A percentile compares a stretch with the other conserved stretches of the same genome.
phyloP scores from a whole-genome alignment of 169 alveolate species.

The Plasmodium gaboni region DNA sequence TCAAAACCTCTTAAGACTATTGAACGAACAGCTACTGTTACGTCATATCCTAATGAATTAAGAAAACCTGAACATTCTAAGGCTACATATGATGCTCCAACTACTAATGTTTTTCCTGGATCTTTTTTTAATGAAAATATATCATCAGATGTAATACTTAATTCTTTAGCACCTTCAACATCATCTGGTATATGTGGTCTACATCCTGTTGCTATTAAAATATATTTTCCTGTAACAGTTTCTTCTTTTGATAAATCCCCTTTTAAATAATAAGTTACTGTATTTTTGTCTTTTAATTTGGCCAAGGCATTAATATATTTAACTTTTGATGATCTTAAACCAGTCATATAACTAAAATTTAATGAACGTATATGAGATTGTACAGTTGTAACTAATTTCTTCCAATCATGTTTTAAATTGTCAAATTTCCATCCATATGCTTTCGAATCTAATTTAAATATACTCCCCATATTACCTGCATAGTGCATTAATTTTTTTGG shows the following conservation, averaged over 20 bases:
- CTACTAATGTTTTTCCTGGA: conserved; percentile 96
- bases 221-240: conserved; percentile 90
- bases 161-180: conserved; percentile 93
- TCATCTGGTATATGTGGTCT: conserved; percentile 94
- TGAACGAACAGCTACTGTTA: conserved; percentile 92
- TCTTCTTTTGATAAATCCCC: conserved; percentile 81
- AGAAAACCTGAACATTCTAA: conserved; percentile 99
- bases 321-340: conserved; percentile 88
- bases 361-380: conserved; percentile 93
- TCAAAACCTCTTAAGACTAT: conserved; percentile 97
- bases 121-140: conserved; percentile 90
- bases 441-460: conserved; percentile 52
- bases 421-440: conserved; percentile 72
- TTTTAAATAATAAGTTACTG: conserved; percentile 80
- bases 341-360: conserved; percentile 94
- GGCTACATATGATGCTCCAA: conserved; percentile 98
- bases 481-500: conserved; percentile 99
- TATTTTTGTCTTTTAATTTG: conserved; percentile 55
- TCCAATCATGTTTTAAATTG: conserved; percentile 89
- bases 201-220: conserved; percentile 96
- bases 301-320: conserved; percentile 93
- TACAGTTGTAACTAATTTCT: conserved; percentile 88
- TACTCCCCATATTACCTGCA: conserved; percentile 91
- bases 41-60: conserved; percentile 94
- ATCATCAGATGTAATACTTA: conserved; percentile 97